Evolutionary conservation across 768 basidiomycete genomes (phyloP).

Genomic region (Trametes cingulata): DNA sequence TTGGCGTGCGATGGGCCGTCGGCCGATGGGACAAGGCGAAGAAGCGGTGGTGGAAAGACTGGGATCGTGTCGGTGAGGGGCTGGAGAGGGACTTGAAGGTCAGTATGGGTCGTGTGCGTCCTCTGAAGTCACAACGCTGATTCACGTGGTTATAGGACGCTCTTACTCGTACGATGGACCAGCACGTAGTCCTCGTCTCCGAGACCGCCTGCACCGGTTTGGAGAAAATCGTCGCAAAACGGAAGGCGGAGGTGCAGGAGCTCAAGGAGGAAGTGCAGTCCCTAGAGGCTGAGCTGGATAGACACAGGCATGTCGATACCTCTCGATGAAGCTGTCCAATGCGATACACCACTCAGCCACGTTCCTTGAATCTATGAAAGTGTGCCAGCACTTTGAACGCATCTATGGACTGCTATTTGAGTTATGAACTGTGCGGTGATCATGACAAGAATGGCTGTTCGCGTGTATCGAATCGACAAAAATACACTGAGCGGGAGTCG

Average conservation of each 20-base stretch:
- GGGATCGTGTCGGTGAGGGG: slow-evolving; percentile 59
- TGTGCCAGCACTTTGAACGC: no score
- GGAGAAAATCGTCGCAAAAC: slow-evolving; percentile 40
- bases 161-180: slow-evolving; percentile 46
- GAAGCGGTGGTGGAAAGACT: slow-evolving; percentile 68
- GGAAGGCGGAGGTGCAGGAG: slow-evolving; percentile 46
- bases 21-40: slow-evolving; percentile 71
- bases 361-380: no score
- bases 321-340: neutral
- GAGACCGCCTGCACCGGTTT: slow-evolving; percentile 50
- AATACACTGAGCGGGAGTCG: slow-evolving; percentile 28
- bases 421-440: no score
- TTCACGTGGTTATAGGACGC: slow-evolving; percentile 38
- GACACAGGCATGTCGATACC: neutral
- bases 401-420: no score
- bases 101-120: slow-evolving; percentile 23
- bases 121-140: slow-evolving; percentile 7
- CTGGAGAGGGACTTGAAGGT: slow-evolving; percentile 67
- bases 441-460: no score
- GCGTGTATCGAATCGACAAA: neutral
- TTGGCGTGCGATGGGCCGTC: slow-evolving; percentile 61
- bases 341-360: no score
- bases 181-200: slow-evolving; percentile 57
- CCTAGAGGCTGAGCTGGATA: slow-evolving; percentile 33
- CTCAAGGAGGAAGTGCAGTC: slow-evolving; percentile 45